Conservation (phyloP, 2,329 filamentous ascomycete genomes). For the Fusarium albidum region DNA sequence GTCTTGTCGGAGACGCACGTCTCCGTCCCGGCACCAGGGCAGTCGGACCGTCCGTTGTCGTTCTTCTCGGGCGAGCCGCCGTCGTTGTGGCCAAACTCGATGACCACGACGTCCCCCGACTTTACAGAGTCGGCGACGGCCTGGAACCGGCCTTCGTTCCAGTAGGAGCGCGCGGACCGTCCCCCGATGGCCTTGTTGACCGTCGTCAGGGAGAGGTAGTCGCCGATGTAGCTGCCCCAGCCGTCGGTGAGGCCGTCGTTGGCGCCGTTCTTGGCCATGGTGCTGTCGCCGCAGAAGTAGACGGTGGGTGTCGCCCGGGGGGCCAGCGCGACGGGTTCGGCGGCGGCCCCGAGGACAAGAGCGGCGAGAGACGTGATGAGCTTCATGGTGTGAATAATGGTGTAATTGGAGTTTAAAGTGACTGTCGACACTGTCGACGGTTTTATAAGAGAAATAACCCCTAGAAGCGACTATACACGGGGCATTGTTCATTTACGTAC, state of each 20-base stretch:
- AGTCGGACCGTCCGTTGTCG: slow-evolving; percentile 71
- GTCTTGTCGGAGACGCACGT: slow-evolving; percentile 52
- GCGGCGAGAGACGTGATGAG: slow-evolving; percentile 26
- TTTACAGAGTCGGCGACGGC: slow-evolving; percentile 61
- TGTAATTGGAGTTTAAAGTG: too few species aligned
- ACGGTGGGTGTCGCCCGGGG: slow-evolving; percentile 47
- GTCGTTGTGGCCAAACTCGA: slow-evolving; percentile 79
- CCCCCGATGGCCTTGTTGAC: slow-evolving; percentile 74
- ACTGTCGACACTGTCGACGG: too few species aligned
- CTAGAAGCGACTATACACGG: slow-evolving; percentile 3
- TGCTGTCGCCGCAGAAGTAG: slow-evolving; percentile 68
- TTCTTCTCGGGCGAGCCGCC: slow-evolving; percentile 61
- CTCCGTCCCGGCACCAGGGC: slow-evolving; percentile 60
- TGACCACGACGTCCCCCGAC: slow-evolving; percentile 71
- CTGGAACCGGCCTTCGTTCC: slow-evolving; percentile 70
- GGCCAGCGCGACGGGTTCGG: slow-evolving; percentile 7
- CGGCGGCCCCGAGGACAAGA: slow-evolving; percentile 26
- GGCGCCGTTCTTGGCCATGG: slow-evolving; percentile 61
- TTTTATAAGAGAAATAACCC: too few species aligned
- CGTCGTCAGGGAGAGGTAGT: slow-evolving; percentile 51
- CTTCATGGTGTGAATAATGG: slow-evolving; percentile 37
- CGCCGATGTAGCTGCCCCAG: slow-evolving; percentile 68
- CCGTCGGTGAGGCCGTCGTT: slow-evolving; percentile 57
- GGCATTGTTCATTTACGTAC: slow-evolving; percentile 17
- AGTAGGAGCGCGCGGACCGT: slow-evolving; percentile 72